These are phyloP conservation scores for Coemansia pectinata DNA, from an alignment of 192 early-diverging fungal genomes.

Conservation along the genomic window DNA sequence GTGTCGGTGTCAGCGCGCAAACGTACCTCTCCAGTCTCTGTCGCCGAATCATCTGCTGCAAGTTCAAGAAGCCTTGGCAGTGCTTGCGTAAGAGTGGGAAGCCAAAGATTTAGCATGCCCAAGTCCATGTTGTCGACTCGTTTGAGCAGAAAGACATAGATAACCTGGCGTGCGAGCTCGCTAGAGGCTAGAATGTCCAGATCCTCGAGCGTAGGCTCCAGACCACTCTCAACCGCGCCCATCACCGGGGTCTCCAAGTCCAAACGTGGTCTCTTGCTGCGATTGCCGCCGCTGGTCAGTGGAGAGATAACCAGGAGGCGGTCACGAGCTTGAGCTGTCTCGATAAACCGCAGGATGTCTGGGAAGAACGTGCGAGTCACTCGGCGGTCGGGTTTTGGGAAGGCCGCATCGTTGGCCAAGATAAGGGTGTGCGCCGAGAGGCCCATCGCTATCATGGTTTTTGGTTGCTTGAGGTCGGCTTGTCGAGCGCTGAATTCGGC, in stretches of 20 bases:
- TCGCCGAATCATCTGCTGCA: not conserved
- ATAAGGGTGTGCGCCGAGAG: conserved; percentile 28
- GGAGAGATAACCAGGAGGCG: not conserved
- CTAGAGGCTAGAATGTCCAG: conserved; percentile 13
- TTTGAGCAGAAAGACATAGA: conserved; percentile 44
- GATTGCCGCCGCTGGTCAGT: not conserved
- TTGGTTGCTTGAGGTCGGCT: conserved; percentile 27
- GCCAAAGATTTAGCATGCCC: conserved; percentile 41
- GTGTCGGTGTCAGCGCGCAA: not conserved
- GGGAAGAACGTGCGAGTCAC: conserved; percentile 23
- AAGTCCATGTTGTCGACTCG: conserved; percentile 20
- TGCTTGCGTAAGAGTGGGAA: conserved; percentile 19
- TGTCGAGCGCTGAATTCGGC: conserved; percentile 24
- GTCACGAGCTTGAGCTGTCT: conserved; percentile 18
- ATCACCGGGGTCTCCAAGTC: not conserved
- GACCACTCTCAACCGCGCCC: not conserved
- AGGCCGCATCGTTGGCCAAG: conserved; percentile 8
- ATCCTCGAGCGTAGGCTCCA: conserved; percentile 14
- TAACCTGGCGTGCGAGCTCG: conserved; percentile 40
- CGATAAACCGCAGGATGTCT: conserved; percentile 17
- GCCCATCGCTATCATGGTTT: conserved; percentile 34
- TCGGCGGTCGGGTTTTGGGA: conserved; percentile 21
- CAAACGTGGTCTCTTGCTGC: conserved; percentile 8
- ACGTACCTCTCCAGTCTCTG: not conserved
- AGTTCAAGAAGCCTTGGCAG: conserved; percentile 18